Evolutionary conservation across 768 basidiomycete species (phyloP).

Genomic region (Russula compacta): DNA sequence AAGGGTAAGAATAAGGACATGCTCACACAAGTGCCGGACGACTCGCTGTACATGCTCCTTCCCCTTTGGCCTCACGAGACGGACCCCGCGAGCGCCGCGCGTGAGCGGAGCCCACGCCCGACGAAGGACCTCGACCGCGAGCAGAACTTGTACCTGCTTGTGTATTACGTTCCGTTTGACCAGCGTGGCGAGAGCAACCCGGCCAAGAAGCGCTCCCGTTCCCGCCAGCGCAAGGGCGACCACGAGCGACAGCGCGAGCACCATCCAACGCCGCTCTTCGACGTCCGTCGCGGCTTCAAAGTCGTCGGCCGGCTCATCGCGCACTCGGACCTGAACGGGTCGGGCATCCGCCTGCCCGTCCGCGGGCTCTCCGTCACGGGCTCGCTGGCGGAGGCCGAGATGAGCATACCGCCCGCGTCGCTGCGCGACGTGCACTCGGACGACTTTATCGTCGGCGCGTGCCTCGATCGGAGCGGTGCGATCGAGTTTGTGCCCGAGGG

Average conservation of each 20-base stretch:
- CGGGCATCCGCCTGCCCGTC: conserved; percentile 65
- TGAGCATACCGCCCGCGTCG: conserved; percentile 27
- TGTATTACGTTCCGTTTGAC: conserved; percentile 66
- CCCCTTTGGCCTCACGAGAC: conserved; percentile 79
- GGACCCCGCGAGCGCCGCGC: conserved; percentile 32
- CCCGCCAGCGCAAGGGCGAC: conserved; percentile 29
- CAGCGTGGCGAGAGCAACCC: conserved; percentile 24
- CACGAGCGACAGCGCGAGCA: conserved; percentile 22
- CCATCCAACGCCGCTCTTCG: conserved; percentile 19
- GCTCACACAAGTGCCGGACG: conserved; percentile 53
- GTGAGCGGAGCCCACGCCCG: conserved; percentile 16
- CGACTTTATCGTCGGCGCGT: conserved; percentile 50
- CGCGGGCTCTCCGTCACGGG: conserved; percentile 62
- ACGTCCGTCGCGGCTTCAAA: conserved; percentile 57
- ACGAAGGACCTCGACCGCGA: conserved; percentile 34
- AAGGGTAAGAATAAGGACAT: conserved; percentile 28
- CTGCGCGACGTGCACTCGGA: conserved; percentile 30
- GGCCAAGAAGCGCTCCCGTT: conserved; percentile 37
- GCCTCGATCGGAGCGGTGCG: conserved; percentile 51
- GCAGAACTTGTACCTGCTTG: conserved; percentile 61
- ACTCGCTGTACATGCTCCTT: conserved; percentile 73
- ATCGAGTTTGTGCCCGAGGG: conserved; percentile 79
- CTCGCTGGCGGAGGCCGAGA: conserved; percentile 36
- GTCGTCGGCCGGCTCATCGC: conserved; percentile 67
- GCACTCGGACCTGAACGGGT: conserved; percentile 61